Evolutionary conservation across 1,284 basidiomycete species (phyloP).

Genomic region (Ustanciosporium gigantosporum): DNA sequence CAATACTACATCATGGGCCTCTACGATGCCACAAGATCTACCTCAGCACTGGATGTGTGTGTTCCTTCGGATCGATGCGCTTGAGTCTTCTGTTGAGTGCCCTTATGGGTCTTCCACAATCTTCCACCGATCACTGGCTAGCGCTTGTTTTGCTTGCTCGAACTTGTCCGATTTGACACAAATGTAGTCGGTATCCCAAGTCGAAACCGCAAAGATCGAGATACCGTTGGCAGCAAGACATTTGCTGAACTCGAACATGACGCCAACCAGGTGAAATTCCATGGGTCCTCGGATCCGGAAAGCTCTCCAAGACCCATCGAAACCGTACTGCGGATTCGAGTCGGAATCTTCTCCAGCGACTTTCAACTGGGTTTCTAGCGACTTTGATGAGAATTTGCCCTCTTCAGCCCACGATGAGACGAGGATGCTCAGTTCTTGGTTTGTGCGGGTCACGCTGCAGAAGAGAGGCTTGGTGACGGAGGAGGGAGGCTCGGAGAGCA

Average conservation of each 20-base stretch:
- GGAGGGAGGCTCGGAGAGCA: constrained; percentile 1
- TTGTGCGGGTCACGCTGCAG: constrained; percentile 30
- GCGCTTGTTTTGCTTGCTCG: constrained; percentile 6
- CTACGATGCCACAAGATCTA: no score
- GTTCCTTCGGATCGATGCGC: no score
- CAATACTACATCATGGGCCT: no score
- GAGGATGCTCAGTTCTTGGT: constrained; percentile 29
- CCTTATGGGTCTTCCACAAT: constrained; percentile 4
- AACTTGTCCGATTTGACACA: constrained; percentile 20
- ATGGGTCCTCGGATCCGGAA: constrained; percentile 32
- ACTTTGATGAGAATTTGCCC: not conserved
- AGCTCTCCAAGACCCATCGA: constrained; percentile 23
- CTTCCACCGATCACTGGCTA: constrained; percentile 25
- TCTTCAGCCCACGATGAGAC: constrained; percentile 6
- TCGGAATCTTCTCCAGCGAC: not conserved
- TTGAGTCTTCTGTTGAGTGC: no score
- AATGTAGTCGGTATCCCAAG: constrained; percentile 38
- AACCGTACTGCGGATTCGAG: constrained; percentile 3
- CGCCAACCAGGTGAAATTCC: constrained; percentile 33
- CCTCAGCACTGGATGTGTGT: no score
- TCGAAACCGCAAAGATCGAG: constrained; percentile 36
- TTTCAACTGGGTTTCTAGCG: constrained; percentile 4
- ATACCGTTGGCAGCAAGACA: constrained; percentile 14
- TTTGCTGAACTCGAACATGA: constrained; percentile 28
- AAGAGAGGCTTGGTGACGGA: constrained; percentile 4